phyloP scores from a whole-genome alignment of 305 asterid species.

The Fraxinus latifolia region DNA sequence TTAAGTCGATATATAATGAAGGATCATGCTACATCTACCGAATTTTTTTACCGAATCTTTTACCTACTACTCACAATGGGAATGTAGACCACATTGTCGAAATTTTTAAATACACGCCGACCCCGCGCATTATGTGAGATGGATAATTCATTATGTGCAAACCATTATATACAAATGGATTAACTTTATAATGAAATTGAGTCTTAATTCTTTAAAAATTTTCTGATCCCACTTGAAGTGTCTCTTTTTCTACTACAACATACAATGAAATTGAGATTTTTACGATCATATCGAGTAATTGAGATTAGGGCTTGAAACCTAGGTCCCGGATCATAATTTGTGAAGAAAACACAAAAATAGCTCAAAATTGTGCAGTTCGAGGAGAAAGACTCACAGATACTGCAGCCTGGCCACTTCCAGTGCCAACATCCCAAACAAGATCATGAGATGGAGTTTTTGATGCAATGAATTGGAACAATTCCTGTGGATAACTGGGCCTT shows the following conservation, averaged over 20 bases:
- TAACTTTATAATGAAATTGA: too few species aligned
- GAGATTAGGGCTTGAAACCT: not conserved
- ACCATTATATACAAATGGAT: too few species aligned
- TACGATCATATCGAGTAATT: not conserved
- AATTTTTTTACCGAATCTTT: too few species aligned
- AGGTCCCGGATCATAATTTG: not conserved
- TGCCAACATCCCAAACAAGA: constrained; percentile 77
- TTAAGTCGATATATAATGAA: not conserved
- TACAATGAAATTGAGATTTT: not conserved
- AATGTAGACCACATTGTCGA: too few species aligned
- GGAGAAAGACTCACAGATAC: constrained; percentile 35
- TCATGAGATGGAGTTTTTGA: constrained; percentile 50
- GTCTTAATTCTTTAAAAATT: not conserved
- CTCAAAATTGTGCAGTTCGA: not conserved
- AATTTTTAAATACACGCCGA: too few species aligned
- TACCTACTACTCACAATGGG: too few species aligned
- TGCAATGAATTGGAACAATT: constrained; percentile 57
- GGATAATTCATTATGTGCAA: too few species aligned
- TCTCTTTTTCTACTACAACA: not conserved
- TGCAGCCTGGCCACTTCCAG: constrained; percentile 80
- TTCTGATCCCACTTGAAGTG: not conserved
- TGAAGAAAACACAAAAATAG: not conserved
- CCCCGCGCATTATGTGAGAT: too few species aligned
- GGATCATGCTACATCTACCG: too few species aligned
- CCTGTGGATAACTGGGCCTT: constrained; percentile 56